phyloP scores from a whole-genome alignment of 2,329 filamentous ascomycete species.

The Colletotrichum gloeosporioides region DNA sequence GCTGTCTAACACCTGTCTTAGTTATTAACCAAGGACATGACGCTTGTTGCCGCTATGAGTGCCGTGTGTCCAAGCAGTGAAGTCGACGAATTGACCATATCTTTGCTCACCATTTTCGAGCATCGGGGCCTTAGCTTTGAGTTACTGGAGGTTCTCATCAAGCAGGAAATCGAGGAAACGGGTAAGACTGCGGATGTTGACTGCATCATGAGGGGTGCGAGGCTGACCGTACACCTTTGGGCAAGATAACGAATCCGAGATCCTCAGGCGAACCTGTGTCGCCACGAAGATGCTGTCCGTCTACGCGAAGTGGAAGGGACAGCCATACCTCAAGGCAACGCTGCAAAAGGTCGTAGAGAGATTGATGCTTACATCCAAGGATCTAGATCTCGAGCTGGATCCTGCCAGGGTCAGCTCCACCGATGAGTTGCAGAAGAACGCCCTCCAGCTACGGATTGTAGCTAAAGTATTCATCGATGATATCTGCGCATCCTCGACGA shows the following conservation, averaged over 20 bases:
- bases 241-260: conserved; percentile 69
- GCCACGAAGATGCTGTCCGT: conserved; percentile 76
- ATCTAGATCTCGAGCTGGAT: conserved; percentile 72
- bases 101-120: conserved; percentile 73
- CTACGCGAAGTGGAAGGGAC: conserved; percentile 75
- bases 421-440: conserved; percentile 71
- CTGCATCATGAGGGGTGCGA: not conserved
- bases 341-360: conserved; percentile 71
- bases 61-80: conserved; percentile 71
- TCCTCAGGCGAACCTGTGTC: conserved; percentile 71
- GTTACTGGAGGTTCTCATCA: conserved; percentile 69
- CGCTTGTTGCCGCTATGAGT: conserved; percentile 67
- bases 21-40: conserved; percentile 67
- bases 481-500: conserved; percentile 67
- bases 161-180: conserved; percentile 72
- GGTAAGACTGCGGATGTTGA: conserved; percentile 39
- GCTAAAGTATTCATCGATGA: conserved; percentile 76
- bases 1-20: conserved; percentile 28
- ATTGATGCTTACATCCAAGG: conserved; percentile 69
- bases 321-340: conserved; percentile 66
- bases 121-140: conserved; percentile 67
- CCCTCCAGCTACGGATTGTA: conserved; percentile 68
- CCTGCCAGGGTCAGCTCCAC: conserved; percentile 63
- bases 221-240: not conserved
- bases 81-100: conserved; percentile 72